phyloP scores from a whole-genome alignment of 1,284 basidiomycete genomes.

The Boletus nobilissimus region DNA sequence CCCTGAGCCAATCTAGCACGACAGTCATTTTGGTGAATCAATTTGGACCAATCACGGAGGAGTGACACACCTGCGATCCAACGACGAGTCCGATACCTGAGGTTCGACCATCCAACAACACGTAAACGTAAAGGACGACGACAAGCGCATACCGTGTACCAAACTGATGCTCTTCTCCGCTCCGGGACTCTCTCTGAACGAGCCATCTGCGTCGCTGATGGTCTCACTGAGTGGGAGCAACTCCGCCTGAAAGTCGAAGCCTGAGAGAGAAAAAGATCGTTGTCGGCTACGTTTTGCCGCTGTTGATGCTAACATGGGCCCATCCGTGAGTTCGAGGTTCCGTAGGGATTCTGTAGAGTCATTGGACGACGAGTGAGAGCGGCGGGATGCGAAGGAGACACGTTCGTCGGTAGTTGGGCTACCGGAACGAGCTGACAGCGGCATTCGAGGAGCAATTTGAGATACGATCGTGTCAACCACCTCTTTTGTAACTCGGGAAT shows the following conservation, averaged over 20 bases:
- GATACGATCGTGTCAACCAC: not conserved
- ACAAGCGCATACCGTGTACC: constrained; percentile 70
- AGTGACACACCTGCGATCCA: constrained; percentile 71
- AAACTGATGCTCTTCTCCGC: constrained; percentile 81
- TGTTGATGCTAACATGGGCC: constrained; percentile 53
- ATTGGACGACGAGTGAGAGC: constrained; percentile 51
- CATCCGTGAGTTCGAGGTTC: constrained; percentile 79
- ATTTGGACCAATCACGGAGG: not conserved
- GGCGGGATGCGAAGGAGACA: constrained; percentile 52
- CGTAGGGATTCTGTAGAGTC: constrained; percentile 81
- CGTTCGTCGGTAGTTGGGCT: constrained; percentile 28
- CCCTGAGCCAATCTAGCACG: constrained; percentile 81
- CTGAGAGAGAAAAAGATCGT: constrained; percentile 77
- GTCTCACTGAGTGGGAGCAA: constrained; percentile 81
- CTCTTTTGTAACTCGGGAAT: too few relatives aligned
- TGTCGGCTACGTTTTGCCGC: constrained; percentile 48
- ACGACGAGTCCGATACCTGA: constrained; percentile 86
- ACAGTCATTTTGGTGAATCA: constrained; percentile 13
- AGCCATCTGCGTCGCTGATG: constrained; percentile 69
- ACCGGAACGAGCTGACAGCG: constrained; percentile 34
- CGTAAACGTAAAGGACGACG: not conserved
- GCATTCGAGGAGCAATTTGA: constrained; percentile 28
- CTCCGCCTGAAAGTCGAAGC: constrained; percentile 82
- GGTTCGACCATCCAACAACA: constrained; percentile 20
- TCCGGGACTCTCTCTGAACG: constrained; percentile 58